phyloP scores from a whole-genome alignment of 352 stramenopile genomes.

The Phytophthora meadii region DNA sequence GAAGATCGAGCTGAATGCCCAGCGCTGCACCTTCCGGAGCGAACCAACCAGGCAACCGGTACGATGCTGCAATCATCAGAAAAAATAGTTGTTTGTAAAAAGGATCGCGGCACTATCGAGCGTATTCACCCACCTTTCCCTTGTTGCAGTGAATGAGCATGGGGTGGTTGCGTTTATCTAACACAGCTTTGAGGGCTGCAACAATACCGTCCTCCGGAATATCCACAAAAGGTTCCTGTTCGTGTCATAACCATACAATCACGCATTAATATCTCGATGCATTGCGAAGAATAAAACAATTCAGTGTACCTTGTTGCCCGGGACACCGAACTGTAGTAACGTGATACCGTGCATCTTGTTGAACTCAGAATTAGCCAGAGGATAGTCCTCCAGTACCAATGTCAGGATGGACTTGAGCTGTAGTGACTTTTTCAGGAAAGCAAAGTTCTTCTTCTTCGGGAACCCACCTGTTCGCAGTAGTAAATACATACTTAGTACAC shows the following conservation, averaged over 20 bases:
- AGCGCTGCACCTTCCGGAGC: slow-evolving; percentile 83
- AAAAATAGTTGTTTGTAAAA: slow-evolving; percentile 5
- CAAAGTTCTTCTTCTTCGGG: slow-evolving; percentile 91
- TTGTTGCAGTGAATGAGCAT: slow-evolving; percentile 92
- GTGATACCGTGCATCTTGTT: slow-evolving; percentile 83
- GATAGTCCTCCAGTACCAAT: slow-evolving; percentile 89
- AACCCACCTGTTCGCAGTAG: slow-evolving; percentile 62
- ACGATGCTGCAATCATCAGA: slow-evolving; percentile 54
- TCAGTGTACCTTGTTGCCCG: slow-evolving; percentile 74
- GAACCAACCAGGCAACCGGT: slow-evolving; percentile 83
- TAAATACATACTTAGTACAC: neutral
- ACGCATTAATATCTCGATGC: slow-evolving; percentile 3
- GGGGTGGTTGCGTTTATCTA: slow-evolving; percentile 86
- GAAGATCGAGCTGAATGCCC: slow-evolving; percentile 85
- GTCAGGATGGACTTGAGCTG: slow-evolving; percentile 85
- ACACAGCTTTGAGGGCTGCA: slow-evolving; percentile 71
- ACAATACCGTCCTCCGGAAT: slow-evolving; percentile 86
- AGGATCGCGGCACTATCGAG: neutral
- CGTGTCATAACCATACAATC: neutral
- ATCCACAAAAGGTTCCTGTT: slow-evolving; percentile 86
- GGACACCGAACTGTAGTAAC: slow-evolving; percentile 85
- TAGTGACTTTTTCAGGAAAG: slow-evolving; percentile 81
- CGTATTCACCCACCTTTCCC: slow-evolving; percentile 58
- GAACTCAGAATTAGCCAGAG: slow-evolving; percentile 82
- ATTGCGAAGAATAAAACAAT: neutral